These are phyloP conservation scores for Hemisphaericaspora nanyangensis DNA, from an alignment of 805 yeast species.

Conservation along the genomic window DNA sequence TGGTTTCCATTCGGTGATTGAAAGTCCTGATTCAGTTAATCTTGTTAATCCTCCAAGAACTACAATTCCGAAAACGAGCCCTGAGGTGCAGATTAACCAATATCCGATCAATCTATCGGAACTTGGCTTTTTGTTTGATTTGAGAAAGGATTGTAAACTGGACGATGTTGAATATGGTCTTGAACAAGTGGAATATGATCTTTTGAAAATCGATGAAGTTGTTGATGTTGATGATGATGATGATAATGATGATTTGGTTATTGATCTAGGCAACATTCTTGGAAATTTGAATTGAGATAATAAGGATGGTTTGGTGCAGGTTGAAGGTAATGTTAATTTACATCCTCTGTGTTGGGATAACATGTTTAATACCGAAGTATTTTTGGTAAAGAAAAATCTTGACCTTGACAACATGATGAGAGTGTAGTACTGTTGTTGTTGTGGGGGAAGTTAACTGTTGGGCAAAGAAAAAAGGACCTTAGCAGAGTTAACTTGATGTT, in stretches of 20 bases:
- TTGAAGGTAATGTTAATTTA: constrained; percentile 2
- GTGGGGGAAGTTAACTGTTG: not conserved
- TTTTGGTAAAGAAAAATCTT: constrained; percentile 57
- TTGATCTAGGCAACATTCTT: constrained; percentile 9
- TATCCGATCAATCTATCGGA: constrained; percentile 58
- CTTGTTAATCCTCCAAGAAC: constrained; percentile 96
- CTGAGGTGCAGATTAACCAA: constrained; percentile 85
- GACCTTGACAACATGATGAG: constrained; percentile 39
- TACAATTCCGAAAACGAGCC: constrained; percentile 89
- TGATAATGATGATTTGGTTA: too few species aligned
- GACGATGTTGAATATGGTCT: too few species aligned
- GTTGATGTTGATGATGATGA: too few species aligned
- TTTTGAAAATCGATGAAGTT: too few species aligned
- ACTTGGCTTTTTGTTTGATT: constrained; percentile 5
- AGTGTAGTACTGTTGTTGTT: not conserved
- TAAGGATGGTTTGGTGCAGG: not conserved
- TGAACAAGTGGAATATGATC: not conserved
- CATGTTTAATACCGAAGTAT: constrained; percentile 42
- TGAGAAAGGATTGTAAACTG: not conserved
- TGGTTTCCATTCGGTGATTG: constrained; percentile 98
- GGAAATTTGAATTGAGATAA: constrained; percentile 1
- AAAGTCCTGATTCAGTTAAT: constrained; percentile 90
- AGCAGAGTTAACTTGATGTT: too few species aligned
- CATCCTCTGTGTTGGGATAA: constrained; percentile 18
- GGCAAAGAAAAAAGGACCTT: not conserved